Base-by-base conservation (phyloP, 306 rosid species). In the Vachellia collinsii region DNA sequence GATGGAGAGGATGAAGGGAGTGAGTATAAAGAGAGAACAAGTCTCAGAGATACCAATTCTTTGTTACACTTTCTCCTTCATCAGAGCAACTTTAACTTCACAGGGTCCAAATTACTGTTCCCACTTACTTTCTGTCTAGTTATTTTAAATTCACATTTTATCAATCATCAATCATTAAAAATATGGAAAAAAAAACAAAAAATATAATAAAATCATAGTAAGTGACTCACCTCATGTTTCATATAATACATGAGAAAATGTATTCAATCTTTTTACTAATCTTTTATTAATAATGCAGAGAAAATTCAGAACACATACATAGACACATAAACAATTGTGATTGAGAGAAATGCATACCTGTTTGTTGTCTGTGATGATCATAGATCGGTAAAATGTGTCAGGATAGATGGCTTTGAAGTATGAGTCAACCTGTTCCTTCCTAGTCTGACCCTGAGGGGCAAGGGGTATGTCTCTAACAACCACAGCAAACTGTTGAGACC, bases 391-490 rank as follows among this genome's bases (percentile, higher is more conserved):
- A 80, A 90, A 96, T 7, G 97, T 48, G 8, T 93, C 93, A 0
- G 91, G 91, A 67, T 93, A 90, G 86, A 93, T 84, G 70, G 83
- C 54, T 76, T 74, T 82, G 38, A 96, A 96, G 72, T 75, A 92
- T 5, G 94, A 43, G 82, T 96, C 99, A 51, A 96, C 86, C 48
- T 88, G 94, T 42, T 96, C 97, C 88, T 92, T 93, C 73, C 91
- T 88, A 53, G 88, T 87, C 69, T 75, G 91, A 66, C 94, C 97
- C 56, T 80, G 83, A 76, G 84, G 56, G 22, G 38, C 87, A 43
- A 80, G 37, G 77, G 99, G 98, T 71, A 96, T 89, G 85, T 96
- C 99, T 84, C 99, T 92, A 65, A 96, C 98, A 76, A 93, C 77
- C 65, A 96, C 50, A 10, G 94, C 97, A 83, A 86, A 93, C 75